Percentiles rank a stretch among this genome's conserved stretches.
Conservation (phyloP, 352 stramenopile genomes). For the Chrysophaeum taylorii region DNA sequence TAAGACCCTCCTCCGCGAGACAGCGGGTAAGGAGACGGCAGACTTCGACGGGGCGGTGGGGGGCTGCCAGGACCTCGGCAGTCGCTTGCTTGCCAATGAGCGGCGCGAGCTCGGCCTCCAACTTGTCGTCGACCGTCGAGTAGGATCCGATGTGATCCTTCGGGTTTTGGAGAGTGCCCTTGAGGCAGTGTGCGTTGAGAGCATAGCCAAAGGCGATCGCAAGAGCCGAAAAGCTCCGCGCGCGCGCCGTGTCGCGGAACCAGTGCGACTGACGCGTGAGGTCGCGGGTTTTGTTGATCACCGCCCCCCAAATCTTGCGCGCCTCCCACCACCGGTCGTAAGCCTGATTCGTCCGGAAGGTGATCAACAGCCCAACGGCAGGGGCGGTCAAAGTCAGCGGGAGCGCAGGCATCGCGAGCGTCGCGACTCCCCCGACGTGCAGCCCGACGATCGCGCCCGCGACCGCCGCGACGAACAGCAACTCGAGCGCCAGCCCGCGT, state of each 20-base stretch:
- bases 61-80: too few species aligned
- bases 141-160: too few species aligned
- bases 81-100: background rate
- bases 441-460: slow-evolving; percentile 36
- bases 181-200: background rate
- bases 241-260: background rate
- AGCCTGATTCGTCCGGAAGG: slow-evolving; percentile 54
- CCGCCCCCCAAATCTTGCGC: slow-evolving; percentile 50
- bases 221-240: too few species aligned
- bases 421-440: slow-evolving; percentile 32
- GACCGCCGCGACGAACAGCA: slow-evolving; percentile 41
- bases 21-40: background rate
- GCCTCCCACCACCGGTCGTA: slow-evolving; percentile 54
- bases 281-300: slow-evolving; percentile 35
- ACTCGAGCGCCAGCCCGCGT: slow-evolving; percentile 42
- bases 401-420: slow-evolving; percentile 38
- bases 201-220: too few species aligned
- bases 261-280: slow-evolving; percentile 29
- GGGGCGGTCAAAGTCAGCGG: slow-evolving; percentile 40
- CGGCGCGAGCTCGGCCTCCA: slow-evolving; percentile 11
- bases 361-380: slow-evolving; percentile 47
- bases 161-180: too few species aligned
- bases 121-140: too few species aligned
- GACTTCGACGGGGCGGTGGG: too few species aligned
- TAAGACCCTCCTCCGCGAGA: background rate